Percentiles rank a stretch among this genome's conserved stretches.
Evolutionary conservation across 2,329 filamentous ascomycete genomes (phyloP).

Genomic region (Amphichorda felina): DNA sequence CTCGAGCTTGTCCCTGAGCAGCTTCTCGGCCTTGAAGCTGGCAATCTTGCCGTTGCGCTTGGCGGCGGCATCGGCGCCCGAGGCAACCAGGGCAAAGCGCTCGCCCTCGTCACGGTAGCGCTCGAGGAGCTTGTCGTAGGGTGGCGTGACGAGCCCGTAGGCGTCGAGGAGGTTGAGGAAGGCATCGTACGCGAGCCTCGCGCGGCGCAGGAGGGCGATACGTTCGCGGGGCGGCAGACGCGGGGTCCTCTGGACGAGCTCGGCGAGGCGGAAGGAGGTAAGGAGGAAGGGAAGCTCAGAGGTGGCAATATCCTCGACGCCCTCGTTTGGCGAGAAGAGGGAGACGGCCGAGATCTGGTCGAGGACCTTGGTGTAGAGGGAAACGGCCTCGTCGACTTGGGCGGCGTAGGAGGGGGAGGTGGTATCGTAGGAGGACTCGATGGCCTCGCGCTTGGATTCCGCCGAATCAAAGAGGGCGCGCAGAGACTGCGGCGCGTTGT

Average conservation of each 20-base stretch:
- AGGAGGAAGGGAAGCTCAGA: constrained; percentile 78
- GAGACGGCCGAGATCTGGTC: constrained; percentile 57
- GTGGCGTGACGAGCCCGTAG: constrained; percentile 56
- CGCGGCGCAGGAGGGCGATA: constrained; percentile 46
- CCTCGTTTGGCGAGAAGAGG: constrained; percentile 86
- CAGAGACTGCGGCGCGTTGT: constrained; percentile 35
- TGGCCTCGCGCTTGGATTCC: constrained; percentile 34
- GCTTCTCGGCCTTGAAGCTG: constrained; percentile 75
- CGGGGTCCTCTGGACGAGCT: constrained; percentile 60
- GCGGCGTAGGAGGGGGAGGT: constrained; percentile 54
- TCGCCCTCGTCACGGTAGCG: constrained; percentile 59
- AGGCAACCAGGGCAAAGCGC: constrained; percentile 61
- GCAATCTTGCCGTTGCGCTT: constrained; percentile 76
- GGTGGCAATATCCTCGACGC: constrained; percentile 75
- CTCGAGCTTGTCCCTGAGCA: constrained; percentile 72
- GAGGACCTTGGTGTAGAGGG: constrained; percentile 62
- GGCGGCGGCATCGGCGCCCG: constrained; percentile 43
- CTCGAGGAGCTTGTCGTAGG: constrained; percentile 59
- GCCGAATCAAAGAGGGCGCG: constrained; percentile 36
- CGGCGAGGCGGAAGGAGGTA: constrained; percentile 66
- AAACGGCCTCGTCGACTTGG: constrained; percentile 57
- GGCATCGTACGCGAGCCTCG: constrained; percentile 61
- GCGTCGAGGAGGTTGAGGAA: constrained; percentile 68
- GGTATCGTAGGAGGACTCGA: constrained; percentile 54
- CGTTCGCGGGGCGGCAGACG: constrained; percentile 42